A percentile compares a stretch with the other conserved stretches of the same genome.
Evolutionary conservation across 2,329 filamentous ascomycete genomes (phyloP).

Genomic region (Diaporthe sp.): DNA sequence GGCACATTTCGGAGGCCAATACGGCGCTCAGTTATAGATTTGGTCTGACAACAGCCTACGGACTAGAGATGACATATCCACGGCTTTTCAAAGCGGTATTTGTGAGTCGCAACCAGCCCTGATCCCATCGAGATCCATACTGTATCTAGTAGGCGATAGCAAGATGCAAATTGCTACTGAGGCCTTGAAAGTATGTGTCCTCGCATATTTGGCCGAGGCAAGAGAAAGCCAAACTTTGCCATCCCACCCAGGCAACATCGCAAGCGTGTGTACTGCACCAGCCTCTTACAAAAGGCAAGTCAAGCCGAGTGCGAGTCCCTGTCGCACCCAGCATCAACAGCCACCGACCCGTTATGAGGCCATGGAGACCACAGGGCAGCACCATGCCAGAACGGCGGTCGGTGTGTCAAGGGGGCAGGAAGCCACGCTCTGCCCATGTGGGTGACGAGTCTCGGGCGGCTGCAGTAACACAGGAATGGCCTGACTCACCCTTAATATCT

Average conservation of each 20-base stretch:
- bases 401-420: background rate
- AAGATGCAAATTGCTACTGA: background rate
- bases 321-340: background rate
- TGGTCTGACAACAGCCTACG: background rate
- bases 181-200: background rate
- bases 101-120: too few relatives aligned
- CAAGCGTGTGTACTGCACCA: background rate
- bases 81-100: too few relatives aligned
- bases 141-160: too few relatives aligned
- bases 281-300: background rate
- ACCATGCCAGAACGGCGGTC: background rate
- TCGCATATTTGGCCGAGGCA: background rate
- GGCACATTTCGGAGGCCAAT: too few relatives aligned
- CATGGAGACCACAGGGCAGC: background rate
- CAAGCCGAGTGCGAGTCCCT: background rate
- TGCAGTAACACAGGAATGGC: slow-evolving; percentile 12
- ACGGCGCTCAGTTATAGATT: background rate
- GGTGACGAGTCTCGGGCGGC: slow-evolving; percentile 3
- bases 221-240: background rate
- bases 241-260: too few relatives aligned
- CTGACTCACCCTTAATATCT: background rate
- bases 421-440: background rate
- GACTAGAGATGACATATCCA: background rate
- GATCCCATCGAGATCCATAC: background rate
- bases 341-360: background rate